These are phyloP conservation scores for Diplocarpon mali DNA, from an alignment of 2,329 filamentous ascomycete genomes.

Conservation along the genomic window DNA sequence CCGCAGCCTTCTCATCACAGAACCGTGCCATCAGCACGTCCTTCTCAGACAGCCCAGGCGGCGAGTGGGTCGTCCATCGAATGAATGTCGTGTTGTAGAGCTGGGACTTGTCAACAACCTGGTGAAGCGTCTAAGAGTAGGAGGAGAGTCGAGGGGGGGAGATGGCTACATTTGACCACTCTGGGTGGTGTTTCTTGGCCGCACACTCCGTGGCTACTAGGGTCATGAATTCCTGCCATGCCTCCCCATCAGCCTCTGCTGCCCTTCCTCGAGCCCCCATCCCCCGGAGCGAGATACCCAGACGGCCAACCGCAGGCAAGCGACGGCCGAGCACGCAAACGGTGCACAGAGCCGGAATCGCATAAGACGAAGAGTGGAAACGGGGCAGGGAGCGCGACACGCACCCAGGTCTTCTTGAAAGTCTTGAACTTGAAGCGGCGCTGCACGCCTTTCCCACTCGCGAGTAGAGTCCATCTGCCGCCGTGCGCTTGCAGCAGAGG, in stretches of 20 bases:
- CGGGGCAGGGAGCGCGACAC: conserved; percentile 15
- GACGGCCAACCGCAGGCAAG: neutral
- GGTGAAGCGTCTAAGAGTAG: neutral
- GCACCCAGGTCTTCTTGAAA: conserved; percentile 54
- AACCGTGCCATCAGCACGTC: conserved; percentile 50
- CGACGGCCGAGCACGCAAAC: neutral
- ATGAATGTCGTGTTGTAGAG: conserved; percentile 61
- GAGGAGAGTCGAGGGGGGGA: neutral
- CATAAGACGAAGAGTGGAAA: neutral
- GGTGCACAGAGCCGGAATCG: neutral
- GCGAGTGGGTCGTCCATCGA: conserved; percentile 63
- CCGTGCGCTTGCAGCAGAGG: conserved; percentile 13
- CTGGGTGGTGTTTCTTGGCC: conserved; percentile 58
- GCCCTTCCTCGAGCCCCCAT: neutral
- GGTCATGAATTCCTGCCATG: conserved; percentile 62
- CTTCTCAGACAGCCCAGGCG: conserved; percentile 51
- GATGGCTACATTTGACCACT: conserved; percentile 60
- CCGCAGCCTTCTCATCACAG: conserved; percentile 48
- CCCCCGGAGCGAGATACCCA: neutral
- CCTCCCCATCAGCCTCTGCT: neutral
- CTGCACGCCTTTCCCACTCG: conserved; percentile 44
- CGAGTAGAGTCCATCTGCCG: conserved; percentile 39
- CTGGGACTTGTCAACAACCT: conserved; percentile 28
- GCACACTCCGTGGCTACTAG: conserved; percentile 57
- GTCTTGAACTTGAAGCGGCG: conserved; percentile 52